Evolutionary conservation across 306 rosid species (phyloP), one percentile per base, ranked within the genome.

Genomic region (Erythrophleum fordii): DNA sequence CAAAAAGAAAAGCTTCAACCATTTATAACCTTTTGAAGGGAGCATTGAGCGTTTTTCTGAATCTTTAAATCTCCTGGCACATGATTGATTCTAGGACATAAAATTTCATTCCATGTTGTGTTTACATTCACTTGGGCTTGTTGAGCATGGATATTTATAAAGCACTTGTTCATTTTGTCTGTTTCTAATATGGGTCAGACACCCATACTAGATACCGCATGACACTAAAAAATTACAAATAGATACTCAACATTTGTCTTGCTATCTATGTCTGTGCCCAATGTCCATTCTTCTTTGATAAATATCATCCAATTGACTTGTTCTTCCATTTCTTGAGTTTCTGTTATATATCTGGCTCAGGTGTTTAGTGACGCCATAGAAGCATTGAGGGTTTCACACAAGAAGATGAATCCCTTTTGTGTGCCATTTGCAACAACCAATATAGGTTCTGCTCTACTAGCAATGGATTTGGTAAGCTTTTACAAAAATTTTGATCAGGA

Each of bases 331-430:
- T 3, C 61, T 28, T 65, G 5, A 34, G 13, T 29, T 29, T 49
- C 76, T 48, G 46, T 18, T 2, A 72, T 53, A 71, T 73, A 56
- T 83, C 8, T 35, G 11, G 35, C 31, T 46, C 88, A 91, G 95
- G 88, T 91, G 68, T 84, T 89, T 77, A 82, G 83, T 80, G 93
- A 91, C 84, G 90, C 91, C 2, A 86, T 91, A 73, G 90, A 89
- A 87, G 93, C 95, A 20, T 55, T 89, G 70, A 85, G 89, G 53
- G 80, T 91, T 60, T 91, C 95, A 34, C 85, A 76, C 61, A 91
- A 76, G 92, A 91, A 91, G 90, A 87, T 91, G 90, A 91, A 87
- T 88, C 96, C 96, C 35, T 91, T 91, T 82, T 89, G 91, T 26
- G 85, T 87, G 29, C 96, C 96, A 41, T 91, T 87, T 64, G 89